Percentiles rank a stretch among this genome's conserved stretches.
These are phyloP conservation scores for Boletus vinaceobasis DNA, from an alignment of 768 basidiomycete species.

Conservation along the genomic window DNA sequence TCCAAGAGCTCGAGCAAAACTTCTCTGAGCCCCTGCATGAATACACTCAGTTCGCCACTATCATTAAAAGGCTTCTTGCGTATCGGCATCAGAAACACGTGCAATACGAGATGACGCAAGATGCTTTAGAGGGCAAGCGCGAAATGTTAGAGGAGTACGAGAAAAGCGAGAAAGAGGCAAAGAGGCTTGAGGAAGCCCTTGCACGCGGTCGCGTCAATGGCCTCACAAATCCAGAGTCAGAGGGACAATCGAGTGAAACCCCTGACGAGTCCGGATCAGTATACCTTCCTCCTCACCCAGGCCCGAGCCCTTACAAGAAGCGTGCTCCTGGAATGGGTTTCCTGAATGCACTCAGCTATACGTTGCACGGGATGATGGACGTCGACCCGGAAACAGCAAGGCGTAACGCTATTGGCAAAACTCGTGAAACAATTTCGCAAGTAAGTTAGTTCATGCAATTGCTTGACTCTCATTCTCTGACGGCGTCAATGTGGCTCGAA, in stretches of 20 bases:
- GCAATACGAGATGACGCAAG: conserved; percentile 96
- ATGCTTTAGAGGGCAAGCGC: conserved; percentile 77
- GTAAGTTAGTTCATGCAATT: conserved; percentile 42
- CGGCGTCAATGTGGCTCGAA: conserved; percentile 33
- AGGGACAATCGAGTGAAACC: conserved; percentile 34
- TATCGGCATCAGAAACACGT: conserved; percentile 98
- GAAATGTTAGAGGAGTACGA: conserved; percentile 87
- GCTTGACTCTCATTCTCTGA: conserved; percentile 15
- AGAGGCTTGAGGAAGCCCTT: conserved; percentile 84
- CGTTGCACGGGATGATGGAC: conserved; percentile 97
- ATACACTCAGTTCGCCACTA: conserved; percentile 89
- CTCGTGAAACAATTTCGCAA: conserved; percentile 92
- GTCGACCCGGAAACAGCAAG: conserved; percentile 96
- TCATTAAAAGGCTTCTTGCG: conserved; percentile 90
- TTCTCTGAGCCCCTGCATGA: conserved; percentile 97
- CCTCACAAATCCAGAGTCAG: conserved; percentile 21
- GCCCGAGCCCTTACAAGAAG: conserved; percentile 61
- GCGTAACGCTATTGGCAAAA: conserved; percentile 90
- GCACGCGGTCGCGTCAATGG: conserved; percentile 48
- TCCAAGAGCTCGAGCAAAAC: conserved; percentile 90
- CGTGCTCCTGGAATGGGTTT: conserved; percentile 80
- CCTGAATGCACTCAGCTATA: conserved; percentile 88
- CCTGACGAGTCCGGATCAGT: conserved; percentile 44
- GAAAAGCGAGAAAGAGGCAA: conserved; percentile 88
- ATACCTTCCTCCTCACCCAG: conserved; percentile 76